Base-by-base conservation (phyloP, 768 basidiomycete species). In the Pleurotus salmoneostramineus region DNA sequence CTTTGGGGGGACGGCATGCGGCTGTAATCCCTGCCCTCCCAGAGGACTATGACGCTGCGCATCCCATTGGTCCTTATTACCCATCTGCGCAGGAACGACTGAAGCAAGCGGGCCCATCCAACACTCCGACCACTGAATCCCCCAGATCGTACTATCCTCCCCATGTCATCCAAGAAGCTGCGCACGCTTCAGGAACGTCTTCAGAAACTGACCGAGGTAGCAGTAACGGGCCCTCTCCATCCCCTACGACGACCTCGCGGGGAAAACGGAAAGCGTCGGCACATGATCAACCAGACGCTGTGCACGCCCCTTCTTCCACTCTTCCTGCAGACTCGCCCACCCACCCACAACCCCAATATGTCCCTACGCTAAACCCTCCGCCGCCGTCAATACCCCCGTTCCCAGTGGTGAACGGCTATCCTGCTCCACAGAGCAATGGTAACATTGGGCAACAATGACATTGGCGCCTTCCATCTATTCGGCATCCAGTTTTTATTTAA, bases 11-110 rank as follows among this genome's bases (percentile, higher is more conserved):
- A 64, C 78, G 91, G 40, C 91, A 92, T 63, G 91, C 90, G 37
- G 84, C 89, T 60, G 90, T 92, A 56, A 87, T 88, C 51, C 89
- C 89, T 47, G 89, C 89, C 0, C 75, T 91, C 5, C 88, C 89
- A 6, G 90, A 91, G 65, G 89, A 89, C 56, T 85, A 84, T 46
- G 83, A 84, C 51, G 71, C 77, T 2, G 75, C 75, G 14, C 67
- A 74, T 64, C 77, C 78, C 4, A 70, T 79, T 31, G 78, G 81
- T 33, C 72, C 77, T 4, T 76, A 81, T 57, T 81, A 81, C 49
- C 77, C 77, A 10, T 65, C 68, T 0, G 73, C 76, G 34, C 65
- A 68, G 47, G 67, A 72, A 55, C 72, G 69, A 52, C 52, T 66
- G 58, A 71, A 72, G 58, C 63, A 69, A 51, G 71, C 72, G 17